Evolutionary conservation across 139 green algal species (phyloP).

Genomic region (Asterochloris sp.): DNA sequence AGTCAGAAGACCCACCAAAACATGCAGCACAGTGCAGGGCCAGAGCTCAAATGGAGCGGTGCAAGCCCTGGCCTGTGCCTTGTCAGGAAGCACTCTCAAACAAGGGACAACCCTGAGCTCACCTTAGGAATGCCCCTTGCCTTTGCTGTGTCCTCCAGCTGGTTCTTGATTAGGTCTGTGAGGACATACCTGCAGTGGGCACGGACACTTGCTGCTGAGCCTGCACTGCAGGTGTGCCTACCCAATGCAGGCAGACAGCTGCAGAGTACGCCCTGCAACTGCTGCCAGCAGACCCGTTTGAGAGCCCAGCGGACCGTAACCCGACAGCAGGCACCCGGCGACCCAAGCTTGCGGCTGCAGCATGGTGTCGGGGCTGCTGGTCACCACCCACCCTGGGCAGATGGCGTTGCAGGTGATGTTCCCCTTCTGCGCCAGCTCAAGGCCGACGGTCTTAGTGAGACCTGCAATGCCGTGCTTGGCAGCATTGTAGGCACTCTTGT

Average conservation of each 20-base stretch:
- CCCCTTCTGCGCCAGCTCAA: slow-evolving; percentile 67
- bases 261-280: no score
- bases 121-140: slow-evolving; percentile 65
- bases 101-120: no score
- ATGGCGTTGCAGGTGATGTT: slow-evolving; percentile 76
- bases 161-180: slow-evolving; percentile 67
- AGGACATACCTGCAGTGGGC: slow-evolving; percentile 35
- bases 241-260: no score
- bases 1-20: no score
- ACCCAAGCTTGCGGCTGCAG: background rate
- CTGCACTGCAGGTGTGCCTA: slow-evolving; percentile 57
- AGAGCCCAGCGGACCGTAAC: no score
- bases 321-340: background rate
- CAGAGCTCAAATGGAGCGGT: no score
- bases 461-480: slow-evolving; percentile 84
- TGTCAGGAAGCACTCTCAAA: no score
- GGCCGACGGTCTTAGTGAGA: slow-evolving; percentile 76
- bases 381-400: slow-evolving; percentile 37
- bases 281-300: no score
- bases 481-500: slow-evolving; percentile 89
- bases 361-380: background rate
- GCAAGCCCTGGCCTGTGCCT: no score
- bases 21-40: no score
- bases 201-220: slow-evolving; percentile 16
- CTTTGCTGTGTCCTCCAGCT: slow-evolving; percentile 66